Evolutionary conservation across 2,329 filamentous ascomycete species (phyloP).

Genomic region (Lithohypha guttulata): DNA sequence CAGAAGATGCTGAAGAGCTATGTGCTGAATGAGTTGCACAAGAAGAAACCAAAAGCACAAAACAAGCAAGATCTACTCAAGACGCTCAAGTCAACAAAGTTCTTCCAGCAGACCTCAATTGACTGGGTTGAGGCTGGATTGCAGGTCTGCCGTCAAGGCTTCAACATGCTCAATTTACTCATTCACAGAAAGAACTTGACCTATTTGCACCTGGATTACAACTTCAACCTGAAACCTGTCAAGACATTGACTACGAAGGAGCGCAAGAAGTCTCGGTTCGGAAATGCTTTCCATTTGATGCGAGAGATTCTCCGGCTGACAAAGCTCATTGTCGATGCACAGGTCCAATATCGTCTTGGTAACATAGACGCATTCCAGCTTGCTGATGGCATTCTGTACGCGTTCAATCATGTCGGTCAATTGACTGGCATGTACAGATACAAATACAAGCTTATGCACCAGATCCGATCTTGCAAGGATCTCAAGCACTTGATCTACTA

Average conservation of each 20-base stretch:
- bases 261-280: slow-evolving; percentile 97
- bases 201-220: slow-evolving; percentile 96
- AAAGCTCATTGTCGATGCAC: slow-evolving; percentile 95
- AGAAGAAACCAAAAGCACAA: slow-evolving; percentile 87
- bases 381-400: slow-evolving; percentile 96
- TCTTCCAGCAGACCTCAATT: slow-evolving; percentile 98
- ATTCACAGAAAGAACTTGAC: slow-evolving; percentile 98
- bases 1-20: slow-evolving; percentile 95
- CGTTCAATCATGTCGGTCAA: slow-evolving; percentile 97
- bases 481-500: slow-evolving; percentile 99
- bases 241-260: slow-evolving; percentile 98
- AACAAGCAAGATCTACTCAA: slow-evolving; percentile 87
- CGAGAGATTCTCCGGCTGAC: slow-evolving; percentile 91
- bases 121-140: slow-evolving; percentile 98
- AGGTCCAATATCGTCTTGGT: slow-evolving; percentile 92
- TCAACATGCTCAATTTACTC: slow-evolving; percentile 96
- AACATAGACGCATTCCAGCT: slow-evolving; percentile 99
- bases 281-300: slow-evolving; percentile 98
- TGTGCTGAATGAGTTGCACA: slow-evolving; percentile 92
- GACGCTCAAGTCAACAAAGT: slow-evolving; percentile 90
- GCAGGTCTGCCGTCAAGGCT: slow-evolving; percentile 94
- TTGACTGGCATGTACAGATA: slow-evolving; percentile 99
- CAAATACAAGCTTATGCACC: slow-evolving; percentile 99
- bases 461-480: slow-evolving; percentile 98
- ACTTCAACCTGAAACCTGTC: slow-evolving; percentile 98